Evolutionary conservation across 1,284 basidiomycete genomes (phyloP), one percentile per base, ranked within the genome.

Genomic region (Ustilago nuda): DNA sequence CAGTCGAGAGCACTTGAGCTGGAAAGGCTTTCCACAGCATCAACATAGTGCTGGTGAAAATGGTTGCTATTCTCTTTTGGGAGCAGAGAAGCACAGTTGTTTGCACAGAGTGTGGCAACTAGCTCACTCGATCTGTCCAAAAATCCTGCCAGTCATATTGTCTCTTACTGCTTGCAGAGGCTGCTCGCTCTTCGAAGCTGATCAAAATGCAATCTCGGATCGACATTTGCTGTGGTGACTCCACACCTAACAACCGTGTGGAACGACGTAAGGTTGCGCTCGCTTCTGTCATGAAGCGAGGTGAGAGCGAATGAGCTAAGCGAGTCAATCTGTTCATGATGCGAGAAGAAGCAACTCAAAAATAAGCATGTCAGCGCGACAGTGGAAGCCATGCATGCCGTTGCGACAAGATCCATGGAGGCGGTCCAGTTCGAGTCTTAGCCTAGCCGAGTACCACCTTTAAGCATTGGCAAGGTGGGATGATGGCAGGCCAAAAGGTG

Each of bases 271-370:
- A 23, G 45, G 45, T 27, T 48, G 45, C 45, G 30, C 23, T 27
- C 48, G 48, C 48, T 50, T 50, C 27, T 50, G 46, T 48, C 19
- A 48, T 23, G 46, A 48, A 6, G n/a, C 19, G 48, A 32, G 48
- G n/a, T 6, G 48, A 32, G 48, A 50, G 12, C 23, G 27, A 8
- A 50, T 50, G 27, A 15, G 48, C 48, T 50, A 33, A 50, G 48
- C 30, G 48, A 33, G 45, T 23, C 45, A 41, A 41, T 41, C 39
- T 41, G 39, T 15, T 41, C 39, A 23, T 23, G 45, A 48, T 8
- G 45, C 45, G 45, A 48, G 45, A 48, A 48, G 48, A 50, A 23
- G 27, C 27, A 50, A 50, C 48, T 15, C 48, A 50, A 50, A 50
- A 50, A 30, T 50, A 50, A 50, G 48, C 48, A 33, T 27, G 30